Conservation (phyloP, 805 yeast species). For the Blastobotrys peoriensis region DNA sequence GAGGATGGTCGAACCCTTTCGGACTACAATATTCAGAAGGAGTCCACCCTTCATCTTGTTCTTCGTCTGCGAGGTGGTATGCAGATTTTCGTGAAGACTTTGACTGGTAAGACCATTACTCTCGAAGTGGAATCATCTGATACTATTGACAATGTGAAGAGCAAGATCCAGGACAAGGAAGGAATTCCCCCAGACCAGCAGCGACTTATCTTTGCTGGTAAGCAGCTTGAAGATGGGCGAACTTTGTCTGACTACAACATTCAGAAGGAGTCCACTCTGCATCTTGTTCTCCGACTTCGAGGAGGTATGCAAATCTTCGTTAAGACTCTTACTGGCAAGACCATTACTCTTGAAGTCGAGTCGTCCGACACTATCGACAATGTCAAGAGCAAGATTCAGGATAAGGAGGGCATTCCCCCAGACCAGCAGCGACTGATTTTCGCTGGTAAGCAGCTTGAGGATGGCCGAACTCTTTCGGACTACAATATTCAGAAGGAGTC, state of each 20-base stretch:
- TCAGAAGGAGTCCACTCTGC: conserved; percentile 98
- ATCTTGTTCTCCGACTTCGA: conserved; percentile 93
- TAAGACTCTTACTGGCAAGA: conserved; percentile 98
- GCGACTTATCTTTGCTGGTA: conserved; percentile 99
- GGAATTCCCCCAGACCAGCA: conserved; percentile 99
- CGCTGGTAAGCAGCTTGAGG: conserved; percentile 99
- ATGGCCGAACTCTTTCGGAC: conserved; percentile 97
- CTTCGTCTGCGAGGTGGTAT: conserved; percentile 82
- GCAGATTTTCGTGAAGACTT: conserved; percentile 95
- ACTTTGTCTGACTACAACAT: conserved; percentile 99
- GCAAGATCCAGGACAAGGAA: conserved; percentile 98
- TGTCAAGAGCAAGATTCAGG: conserved; percentile 93
- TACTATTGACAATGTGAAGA: conserved; percentile 97
- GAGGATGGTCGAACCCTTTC: conserved; percentile 93
- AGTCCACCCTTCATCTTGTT: conserved; percentile 79
- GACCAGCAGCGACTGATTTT: conserved; percentile 99
- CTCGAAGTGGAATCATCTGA: conserved; percentile 98
- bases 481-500: conserved; percentile 99
- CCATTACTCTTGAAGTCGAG: conserved; percentile 97
- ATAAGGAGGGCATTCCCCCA: conserved; percentile 99
- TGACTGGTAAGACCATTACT: conserved; percentile 98
- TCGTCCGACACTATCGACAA: conserved; percentile 96
- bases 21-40: conserved; percentile 93
- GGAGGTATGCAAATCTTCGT: conserved; percentile 96
- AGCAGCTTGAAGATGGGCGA: conserved; percentile 99